phyloP scores from a whole-genome alignment of 805 yeast species.

The Candida odintsovae region DNA sequence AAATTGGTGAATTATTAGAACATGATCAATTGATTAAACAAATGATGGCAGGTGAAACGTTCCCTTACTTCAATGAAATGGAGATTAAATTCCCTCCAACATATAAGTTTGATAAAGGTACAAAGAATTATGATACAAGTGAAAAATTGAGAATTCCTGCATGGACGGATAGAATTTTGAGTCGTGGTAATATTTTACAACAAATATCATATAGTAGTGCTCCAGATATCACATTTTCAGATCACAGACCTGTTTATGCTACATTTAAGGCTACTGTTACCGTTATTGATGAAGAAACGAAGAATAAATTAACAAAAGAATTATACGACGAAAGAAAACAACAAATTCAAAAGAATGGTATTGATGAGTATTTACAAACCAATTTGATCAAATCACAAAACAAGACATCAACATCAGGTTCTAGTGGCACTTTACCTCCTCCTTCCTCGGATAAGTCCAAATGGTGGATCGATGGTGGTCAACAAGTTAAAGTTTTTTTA shows the following conservation, averaged over 20 bases:
- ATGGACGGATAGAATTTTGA: conserved; percentile 91
- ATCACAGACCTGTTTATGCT: conserved; percentile 87
- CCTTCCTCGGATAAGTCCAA: conserved; percentile 78
- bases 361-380: background rate
- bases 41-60: conserved; percentile 68
- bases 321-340: conserved; percentile 44
- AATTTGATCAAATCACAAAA: conserved; percentile 14
- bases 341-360: conserved; percentile 7
- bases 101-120: conserved; percentile 88
- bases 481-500: conserved; percentile 47
- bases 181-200: conserved; percentile 51
- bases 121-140: conserved; percentile 75
- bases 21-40: conserved; percentile 77
- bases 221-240: conserved; percentile 61
- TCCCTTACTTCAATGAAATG: conserved; percentile 79
- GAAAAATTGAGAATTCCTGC: conserved; percentile 94
- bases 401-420: conserved; percentile 2
- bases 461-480: conserved; percentile 91
- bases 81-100: conserved; percentile 84
- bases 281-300: conserved; percentile 54
- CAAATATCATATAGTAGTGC: conserved; percentile 59
- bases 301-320: conserved; percentile 43
- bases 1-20: conserved; percentile 51
- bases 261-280: conserved; percentile 57
- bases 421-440: conserved; percentile 57